A percentile compares a stretch with the other conserved stretches of the same genome.
Conservation (phyloP, 768 basidiomycete species). For the Leucogyrophana mollusca region DNA sequence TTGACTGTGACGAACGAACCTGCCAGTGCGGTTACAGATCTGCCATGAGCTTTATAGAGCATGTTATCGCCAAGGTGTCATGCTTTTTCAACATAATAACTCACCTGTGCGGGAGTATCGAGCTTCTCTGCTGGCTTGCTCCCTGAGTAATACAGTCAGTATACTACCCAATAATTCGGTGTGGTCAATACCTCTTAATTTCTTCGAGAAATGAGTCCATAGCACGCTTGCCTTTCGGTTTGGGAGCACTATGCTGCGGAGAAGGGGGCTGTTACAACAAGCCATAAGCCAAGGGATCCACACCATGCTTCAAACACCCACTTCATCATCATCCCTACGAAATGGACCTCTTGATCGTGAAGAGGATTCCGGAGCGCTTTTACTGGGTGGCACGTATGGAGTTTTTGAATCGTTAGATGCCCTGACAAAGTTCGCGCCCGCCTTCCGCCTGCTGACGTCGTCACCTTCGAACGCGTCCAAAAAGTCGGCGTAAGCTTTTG, state of each 20-base stretch:
- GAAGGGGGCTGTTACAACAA: slow-evolving; percentile 49
- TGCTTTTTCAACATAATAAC: slow-evolving; percentile 9
- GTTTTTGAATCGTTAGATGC: slow-evolving; percentile 42
- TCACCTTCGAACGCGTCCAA: slow-evolving; percentile 82
- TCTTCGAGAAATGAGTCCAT: slow-evolving; percentile 98
- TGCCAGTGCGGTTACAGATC: slow-evolving; percentile 90
- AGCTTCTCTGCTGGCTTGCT: slow-evolving; percentile 89
- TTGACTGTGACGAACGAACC: slow-evolving; percentile 46
- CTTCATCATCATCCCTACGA: slow-evolving; percentile 32
- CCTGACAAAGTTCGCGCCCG: slow-evolving; percentile 60
- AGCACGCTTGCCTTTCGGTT: slow-evolving; percentile 90
- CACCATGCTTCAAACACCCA: slow-evolving; percentile 10
- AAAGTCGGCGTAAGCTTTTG: slow-evolving; percentile 81
- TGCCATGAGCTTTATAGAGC: slow-evolving; percentile 47
- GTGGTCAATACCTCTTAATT: slow-evolving; percentile 71
- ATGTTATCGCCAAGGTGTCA: not conserved
- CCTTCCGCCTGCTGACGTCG: slow-evolving; percentile 46
- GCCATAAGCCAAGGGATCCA: not conserved
- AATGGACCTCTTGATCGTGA: slow-evolving; percentile 30
- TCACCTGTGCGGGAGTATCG: slow-evolving; percentile 71
- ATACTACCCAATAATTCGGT: not conserved
- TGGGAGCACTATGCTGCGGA: slow-evolving; percentile 51
- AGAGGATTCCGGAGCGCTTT: slow-evolving; percentile 23
- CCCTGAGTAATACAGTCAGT: slow-evolving; percentile 47
- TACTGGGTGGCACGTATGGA: slow-evolving; percentile 43